These are phyloP conservation scores for Mikania micrantha DNA, from an alignment of 129 eudicot species.

Conservation along the genomic window DNA sequence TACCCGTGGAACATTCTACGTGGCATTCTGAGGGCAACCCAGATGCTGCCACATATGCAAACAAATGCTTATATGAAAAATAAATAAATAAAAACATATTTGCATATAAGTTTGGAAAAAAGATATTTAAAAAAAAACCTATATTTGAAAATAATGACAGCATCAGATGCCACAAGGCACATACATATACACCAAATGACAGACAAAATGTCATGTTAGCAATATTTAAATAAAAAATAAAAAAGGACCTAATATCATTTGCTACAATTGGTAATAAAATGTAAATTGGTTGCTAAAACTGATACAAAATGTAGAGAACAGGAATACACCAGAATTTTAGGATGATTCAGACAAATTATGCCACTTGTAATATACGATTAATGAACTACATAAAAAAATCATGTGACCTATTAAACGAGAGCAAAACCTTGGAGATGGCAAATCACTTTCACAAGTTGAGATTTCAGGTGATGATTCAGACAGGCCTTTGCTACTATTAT, in stretches of 20 bases:
- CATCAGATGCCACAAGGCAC: not conserved
- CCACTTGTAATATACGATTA: not conserved
- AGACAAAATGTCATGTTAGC: not conserved
- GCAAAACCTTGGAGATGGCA: conserved; percentile 62
- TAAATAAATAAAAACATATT: not conserved
- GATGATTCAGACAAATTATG: too few species aligned
- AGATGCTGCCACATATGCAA: not conserved
- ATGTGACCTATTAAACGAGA: conserved; percentile 1
- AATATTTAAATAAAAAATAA: not conserved
- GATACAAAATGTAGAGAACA: not conserved
- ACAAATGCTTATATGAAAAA: not conserved
- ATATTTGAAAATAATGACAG: not conserved
- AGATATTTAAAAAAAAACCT: not conserved
- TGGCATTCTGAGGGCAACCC: not conserved
- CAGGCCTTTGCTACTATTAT: conserved; percentile 29
- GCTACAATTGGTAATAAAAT: not conserved
- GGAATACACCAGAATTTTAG: not conserved
- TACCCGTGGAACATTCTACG: not conserved
- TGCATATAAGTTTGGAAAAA: not conserved
- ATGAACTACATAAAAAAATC: not conserved
- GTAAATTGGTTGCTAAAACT: not conserved
- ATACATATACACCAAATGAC: not conserved
- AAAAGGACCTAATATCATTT: not conserved
- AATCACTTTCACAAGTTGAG: conserved; percentile 54
- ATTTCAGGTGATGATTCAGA: conserved; percentile 77